Evolutionary conservation across 306 rosid genomes (phyloP), one percentile per base, ranked within the genome.

Genomic region (Pachyrhizus erosus): DNA sequence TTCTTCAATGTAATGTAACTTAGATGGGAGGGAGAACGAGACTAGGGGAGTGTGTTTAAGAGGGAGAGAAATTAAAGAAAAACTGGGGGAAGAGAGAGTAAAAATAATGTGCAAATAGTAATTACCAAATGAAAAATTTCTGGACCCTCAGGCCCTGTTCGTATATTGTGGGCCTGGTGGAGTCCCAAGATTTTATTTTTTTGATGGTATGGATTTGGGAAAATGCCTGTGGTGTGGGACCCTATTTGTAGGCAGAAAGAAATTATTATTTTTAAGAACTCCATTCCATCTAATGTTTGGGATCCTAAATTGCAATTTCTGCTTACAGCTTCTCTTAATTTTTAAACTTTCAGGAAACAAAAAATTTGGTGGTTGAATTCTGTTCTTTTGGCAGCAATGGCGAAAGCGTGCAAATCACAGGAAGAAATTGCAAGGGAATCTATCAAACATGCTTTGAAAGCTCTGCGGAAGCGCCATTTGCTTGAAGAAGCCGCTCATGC

Each of bases 401-500:
- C 51, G 54, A 77, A 70, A 57, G 12, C 70, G 76, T 17, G 46
- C 77, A 88, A 90, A 88, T 82, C 93, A 20, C 90, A 80, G 81
- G 92, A 90, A 58, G 89, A 88, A 78, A 83, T 90, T 42, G 93
- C 93, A 15, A 85, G 42, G 74, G 85, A 85, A 15, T 97, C 99
- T 40, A 93, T 96, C 66, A 86, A 83, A 77, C 92, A 93, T 78
- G 98, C 99, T 27, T 80, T 93, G 84, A 92, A 86, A 87, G 87
- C 98, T 75, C 90, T 93, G 33, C 87, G 93, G 75, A 89, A 89
- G 74, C 97, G 99, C 76, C 99, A 96, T 90, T 88, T 93, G 81
- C 75, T 86, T 12, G 99, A 96, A 87, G 99, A 96, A 96, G 97
- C 94, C 2, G 99, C 99, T 81, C 99, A 96, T 88, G 89, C 89